Evolutionary conservation across 139 green algal genomes (phyloP).

Genomic region (Dunaliella primolecta): DNA sequence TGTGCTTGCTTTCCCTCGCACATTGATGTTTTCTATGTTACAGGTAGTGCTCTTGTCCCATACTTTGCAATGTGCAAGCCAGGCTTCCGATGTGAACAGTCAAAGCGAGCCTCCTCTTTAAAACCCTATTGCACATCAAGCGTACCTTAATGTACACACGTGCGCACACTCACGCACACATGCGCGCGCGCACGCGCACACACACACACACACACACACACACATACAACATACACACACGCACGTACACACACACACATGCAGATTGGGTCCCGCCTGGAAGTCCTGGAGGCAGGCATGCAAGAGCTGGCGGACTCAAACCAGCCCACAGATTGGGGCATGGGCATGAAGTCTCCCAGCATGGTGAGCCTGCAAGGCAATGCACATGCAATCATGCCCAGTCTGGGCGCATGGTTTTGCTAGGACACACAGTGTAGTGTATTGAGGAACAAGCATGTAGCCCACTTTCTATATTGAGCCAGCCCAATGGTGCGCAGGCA

Average conservation of each 20-base stretch:
- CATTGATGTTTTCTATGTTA: too few species aligned
- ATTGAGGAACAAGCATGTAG: neutral
- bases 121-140: too few species aligned
- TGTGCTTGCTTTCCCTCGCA: too few species aligned
- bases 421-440: neutral
- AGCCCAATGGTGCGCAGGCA: neutral
- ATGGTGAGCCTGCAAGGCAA: neutral
- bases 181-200: too few species aligned
- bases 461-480: slow-evolving; percentile 18
- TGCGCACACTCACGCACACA: too few species aligned
- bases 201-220: too few species aligned
- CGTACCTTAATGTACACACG: too few species aligned
- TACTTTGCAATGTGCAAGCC: too few species aligned
- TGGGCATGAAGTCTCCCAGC: neutral
- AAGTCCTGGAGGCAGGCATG: slow-evolving; percentile 32
- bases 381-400: neutral
- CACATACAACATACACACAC: neutral
- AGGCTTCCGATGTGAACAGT: too few species aligned
- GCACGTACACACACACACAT: neutral
- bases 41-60: too few species aligned
- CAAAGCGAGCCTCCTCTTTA: too few species aligned
- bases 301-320: slow-evolving; percentile 40
- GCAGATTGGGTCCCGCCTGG: slow-evolving; percentile 31
- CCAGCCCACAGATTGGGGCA: neutral
- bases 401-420: neutral